Evolutionary conservation across 306 rosid species (phyloP).

Genomic region (Dalbergia cultrata): DNA sequence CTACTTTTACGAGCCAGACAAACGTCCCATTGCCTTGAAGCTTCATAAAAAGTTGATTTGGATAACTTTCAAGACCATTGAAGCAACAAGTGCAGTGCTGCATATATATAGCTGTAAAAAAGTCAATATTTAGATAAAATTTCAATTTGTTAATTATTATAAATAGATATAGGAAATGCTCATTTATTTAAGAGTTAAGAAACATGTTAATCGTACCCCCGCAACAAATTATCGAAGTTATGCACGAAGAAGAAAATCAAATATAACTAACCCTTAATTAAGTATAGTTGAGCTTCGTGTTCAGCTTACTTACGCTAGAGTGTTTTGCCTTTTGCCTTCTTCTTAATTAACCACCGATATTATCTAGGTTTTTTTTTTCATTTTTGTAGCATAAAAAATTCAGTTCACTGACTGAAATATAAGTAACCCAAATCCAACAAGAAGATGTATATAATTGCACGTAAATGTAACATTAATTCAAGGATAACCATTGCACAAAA

Average conservation of each 20-base stretch:
- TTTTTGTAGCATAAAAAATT: neutral
- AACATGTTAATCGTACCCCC: slow-evolving; percentile 9
- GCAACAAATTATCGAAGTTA: neutral
- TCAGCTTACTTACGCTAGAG: neutral
- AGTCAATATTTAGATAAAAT: neutral
- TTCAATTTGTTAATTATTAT: neutral
- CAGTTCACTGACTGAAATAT: neutral
- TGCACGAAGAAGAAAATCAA: too few species aligned
- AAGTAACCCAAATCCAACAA: too few species aligned
- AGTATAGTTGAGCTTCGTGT: too few species aligned
- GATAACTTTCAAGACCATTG: neutral
- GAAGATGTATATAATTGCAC: too few species aligned
- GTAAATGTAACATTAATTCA: too few species aligned
- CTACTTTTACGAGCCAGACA: neutral
- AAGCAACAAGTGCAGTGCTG: neutral
- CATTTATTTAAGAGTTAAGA: too few species aligned
- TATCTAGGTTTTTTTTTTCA: neutral
- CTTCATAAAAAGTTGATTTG: neutral
- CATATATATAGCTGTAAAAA: too few species aligned
- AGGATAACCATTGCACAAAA: too few species aligned
- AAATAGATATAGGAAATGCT: neutral
- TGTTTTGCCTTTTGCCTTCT: neutral
- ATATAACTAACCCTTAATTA: too few species aligned
- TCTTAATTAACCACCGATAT: neutral
- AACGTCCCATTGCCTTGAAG: neutral